phyloP scores from a whole-genome alignment of 169 alveolate genomes.

The Blepharisma undulans region DNA sequence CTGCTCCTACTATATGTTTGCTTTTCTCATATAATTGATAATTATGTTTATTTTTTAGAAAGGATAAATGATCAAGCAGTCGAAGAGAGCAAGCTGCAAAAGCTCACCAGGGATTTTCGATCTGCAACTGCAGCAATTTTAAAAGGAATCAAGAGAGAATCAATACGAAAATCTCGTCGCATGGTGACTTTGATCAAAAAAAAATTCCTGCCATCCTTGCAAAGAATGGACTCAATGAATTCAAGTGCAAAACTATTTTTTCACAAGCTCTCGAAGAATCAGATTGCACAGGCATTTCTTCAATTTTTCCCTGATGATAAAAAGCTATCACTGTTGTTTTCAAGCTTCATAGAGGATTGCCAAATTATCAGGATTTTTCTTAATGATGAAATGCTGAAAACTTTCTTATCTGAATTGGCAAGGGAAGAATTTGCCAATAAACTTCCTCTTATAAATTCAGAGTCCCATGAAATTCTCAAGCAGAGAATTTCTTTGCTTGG shows the following conservation, averaged over 20 bases:
- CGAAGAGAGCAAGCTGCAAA: not conserved
- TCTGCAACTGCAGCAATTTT: not conserved
- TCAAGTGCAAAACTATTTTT: not conserved
- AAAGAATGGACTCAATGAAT: not conserved
- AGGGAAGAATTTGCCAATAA: not conserved
- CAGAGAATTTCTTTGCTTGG: not conserved
- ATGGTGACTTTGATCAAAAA: not conserved
- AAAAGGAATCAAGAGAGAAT: not conserved
- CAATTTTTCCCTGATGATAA: not conserved
- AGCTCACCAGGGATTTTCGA: not conserved
- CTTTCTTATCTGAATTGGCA: not conserved
- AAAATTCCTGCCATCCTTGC: not conserved
- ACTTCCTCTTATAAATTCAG: not conserved
- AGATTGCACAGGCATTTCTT: not conserved
- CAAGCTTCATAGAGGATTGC: not conserved
- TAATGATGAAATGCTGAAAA: not conserved
- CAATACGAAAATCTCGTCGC: not conserved
- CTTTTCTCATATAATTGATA: not conserved
- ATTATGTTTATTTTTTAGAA: not conserved
- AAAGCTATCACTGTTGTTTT: not conserved
- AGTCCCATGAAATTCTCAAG: not conserved
- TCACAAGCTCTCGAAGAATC: not conserved
- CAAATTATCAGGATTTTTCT: not conserved
- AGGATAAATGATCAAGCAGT: not conserved
- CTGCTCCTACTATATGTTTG: not conserved